phyloP scores from a whole-genome alignment of 2,329 filamentous ascomycete genomes.

The Talaromyces sp. region DNA sequence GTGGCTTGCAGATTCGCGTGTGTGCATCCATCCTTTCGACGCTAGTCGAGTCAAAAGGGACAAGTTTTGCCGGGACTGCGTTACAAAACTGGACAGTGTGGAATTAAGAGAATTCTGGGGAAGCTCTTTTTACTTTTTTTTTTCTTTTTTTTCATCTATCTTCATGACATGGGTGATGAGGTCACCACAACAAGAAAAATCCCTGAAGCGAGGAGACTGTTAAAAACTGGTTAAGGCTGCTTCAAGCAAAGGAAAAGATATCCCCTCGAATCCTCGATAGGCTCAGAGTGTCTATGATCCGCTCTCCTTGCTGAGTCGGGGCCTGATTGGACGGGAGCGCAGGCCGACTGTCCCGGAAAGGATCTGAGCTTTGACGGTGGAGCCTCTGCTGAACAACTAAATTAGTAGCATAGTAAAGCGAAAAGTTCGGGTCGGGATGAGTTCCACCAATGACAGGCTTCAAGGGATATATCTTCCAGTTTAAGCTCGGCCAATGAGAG shows the following conservation, averaged over 20 bases:
- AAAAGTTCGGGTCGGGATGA: not conserved
- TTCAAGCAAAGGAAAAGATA: not conserved
- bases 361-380: not conserved
- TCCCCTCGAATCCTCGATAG: not conserved
- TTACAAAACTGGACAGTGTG: not conserved
- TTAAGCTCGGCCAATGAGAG: not conserved
- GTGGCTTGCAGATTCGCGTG: not conserved
- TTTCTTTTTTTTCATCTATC: no score
- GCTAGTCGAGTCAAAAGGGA: not conserved
- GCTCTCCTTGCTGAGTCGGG: not conserved
- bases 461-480: not conserved
- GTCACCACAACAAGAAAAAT: not conserved
- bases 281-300: not conserved
- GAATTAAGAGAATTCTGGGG: not conserved
- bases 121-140: no score
- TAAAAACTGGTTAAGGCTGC: not conserved
- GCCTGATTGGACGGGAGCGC: not conserved
- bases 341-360: not conserved
- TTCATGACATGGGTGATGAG: not conserved
- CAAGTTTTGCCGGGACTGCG: not conserved
- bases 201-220: not conserved
- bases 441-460: not conserved
- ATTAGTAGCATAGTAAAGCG: no score
- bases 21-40: not conserved
- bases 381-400: no score